Conservation (phyloP, 2,329 filamentous ascomycete species). For the Aspergillus versicolor region DNA sequence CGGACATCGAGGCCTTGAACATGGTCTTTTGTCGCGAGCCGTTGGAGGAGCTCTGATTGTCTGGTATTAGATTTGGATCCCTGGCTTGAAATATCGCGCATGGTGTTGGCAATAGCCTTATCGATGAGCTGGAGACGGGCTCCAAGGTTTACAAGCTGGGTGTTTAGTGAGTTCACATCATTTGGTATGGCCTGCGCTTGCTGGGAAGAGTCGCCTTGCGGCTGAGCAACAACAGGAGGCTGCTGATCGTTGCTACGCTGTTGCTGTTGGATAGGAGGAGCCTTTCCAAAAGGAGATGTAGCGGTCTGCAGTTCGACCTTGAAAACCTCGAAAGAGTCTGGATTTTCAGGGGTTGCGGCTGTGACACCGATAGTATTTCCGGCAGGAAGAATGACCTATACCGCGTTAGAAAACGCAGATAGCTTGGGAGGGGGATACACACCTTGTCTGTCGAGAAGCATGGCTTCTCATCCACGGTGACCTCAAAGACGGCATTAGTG, state of each 20-base stretch:
- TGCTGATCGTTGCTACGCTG: slow-evolving; percentile 23
- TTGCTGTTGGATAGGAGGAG: slow-evolving; percentile 18
- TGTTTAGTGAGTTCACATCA: slow-evolving; percentile 40
- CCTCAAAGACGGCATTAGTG: slow-evolving; percentile 64
- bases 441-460: slow-evolving; percentile 80
- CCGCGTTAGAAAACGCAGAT: neutral
- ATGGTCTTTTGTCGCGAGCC: slow-evolving; percentile 37
- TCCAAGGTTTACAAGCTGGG: slow-evolving; percentile 80
- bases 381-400: slow-evolving; percentile 68
- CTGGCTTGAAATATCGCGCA: slow-evolving; percentile 54
- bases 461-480: slow-evolving; percentile 73
- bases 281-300: slow-evolving; percentile 19
- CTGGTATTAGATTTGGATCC: slow-evolving; percentile 53
- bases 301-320: slow-evolving; percentile 71
- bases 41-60: slow-evolving; percentile 51
- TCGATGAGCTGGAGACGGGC: slow-evolving; percentile 69
- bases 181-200: slow-evolving; percentile 38
- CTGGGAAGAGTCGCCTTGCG: slow-evolving; percentile 7
- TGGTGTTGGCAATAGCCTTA: slow-evolving; percentile 57
- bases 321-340: slow-evolving; percentile 92
- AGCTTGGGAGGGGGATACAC: slow-evolving; percentile 10
- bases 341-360: slow-evolving; percentile 83
- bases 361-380: slow-evolving; percentile 86
- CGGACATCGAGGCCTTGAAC: slow-evolving; percentile 45
- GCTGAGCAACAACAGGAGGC: slow-evolving; percentile 26